Evolutionary conservation across 176 grass and related monocot genomes (phyloP).

Genomic region (Carex pumila): DNA sequence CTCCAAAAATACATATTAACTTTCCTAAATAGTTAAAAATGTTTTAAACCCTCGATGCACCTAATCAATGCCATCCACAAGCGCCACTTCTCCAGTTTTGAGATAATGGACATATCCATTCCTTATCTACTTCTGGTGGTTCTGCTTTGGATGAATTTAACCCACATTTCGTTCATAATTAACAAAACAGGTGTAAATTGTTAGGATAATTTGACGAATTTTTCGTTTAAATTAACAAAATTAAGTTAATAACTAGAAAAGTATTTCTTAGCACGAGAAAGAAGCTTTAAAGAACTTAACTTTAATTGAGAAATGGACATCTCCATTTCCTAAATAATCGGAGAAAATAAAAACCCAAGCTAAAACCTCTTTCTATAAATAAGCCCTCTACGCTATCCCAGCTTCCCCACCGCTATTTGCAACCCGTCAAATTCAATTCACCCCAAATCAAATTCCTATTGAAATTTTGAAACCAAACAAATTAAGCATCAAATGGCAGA

Average conservation of each 20-base stretch:
- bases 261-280: no score
- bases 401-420: background rate
- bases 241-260: background rate
- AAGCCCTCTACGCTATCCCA: background rate
- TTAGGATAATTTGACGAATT: background rate
- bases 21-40: background rate
- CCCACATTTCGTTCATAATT: background rate
- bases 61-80: background rate
- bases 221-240: background rate
- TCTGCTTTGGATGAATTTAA: background rate
- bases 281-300: no score
- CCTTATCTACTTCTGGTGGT: background rate
- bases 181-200: background rate
- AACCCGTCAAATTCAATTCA: background rate
- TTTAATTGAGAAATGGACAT: background rate
- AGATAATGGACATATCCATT: background rate
- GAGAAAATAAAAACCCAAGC: background rate
- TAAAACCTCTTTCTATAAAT: constrained; percentile 19
- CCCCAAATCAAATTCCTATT: background rate
- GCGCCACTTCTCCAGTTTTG: background rate
- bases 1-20: background rate
- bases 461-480: background rate
- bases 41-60: background rate
- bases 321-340: background rate
- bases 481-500: constrained; percentile 16